Base-by-base conservation (phyloP, 352 stramenopile species). In the Achlya hypogyna region DNA sequence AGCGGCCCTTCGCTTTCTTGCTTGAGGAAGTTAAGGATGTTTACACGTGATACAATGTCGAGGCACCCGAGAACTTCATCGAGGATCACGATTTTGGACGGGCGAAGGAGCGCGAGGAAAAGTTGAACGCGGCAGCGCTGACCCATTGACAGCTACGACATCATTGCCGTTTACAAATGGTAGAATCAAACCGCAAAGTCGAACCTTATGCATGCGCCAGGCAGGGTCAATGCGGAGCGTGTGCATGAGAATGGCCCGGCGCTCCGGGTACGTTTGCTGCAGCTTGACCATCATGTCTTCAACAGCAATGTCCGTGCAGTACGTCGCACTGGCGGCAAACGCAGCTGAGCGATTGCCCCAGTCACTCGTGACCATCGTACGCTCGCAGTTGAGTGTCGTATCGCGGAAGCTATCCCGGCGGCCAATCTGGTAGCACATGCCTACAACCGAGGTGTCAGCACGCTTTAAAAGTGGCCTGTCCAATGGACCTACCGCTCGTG, bases 1-100 rank as follows among this genome's bases (percentile, higher is more conserved):
- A 79, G 75, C 9, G 54, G 54, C 25, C 34, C 69, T 64, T 87
- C 81, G 25, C 77, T 88, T 70, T 93, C 84, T 38, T 86, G 70
- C 53, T 97, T 93, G 8, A 99, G 73, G 72, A 97, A 98, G 45
- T 78, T 65, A 6, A 99, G 74, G 35, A 98, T 81, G 74, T 98
- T 96, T 54, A 96, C 86, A 31, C 95, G 82, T 20, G 94, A 96
- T 63, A 98, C 93, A 54, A 98, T 93, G 78, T 99, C 97, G 34
- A 99, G 79, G 75, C 95, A 97, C 0, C 94, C 96, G 8, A 98
- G 97, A 53, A 99, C 88, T 84, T 99, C 97, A 70, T 99, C 97
- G n/a, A 99, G 78, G 4, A 99, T 74, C 35, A 99, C 91, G 59
- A 99, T 85, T 69, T 98, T 82, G 60, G 97, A 98, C 18, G 97